Conservation (phyloP, 441 rosid species). For the Bocquillonia castaneifolia region DNA sequence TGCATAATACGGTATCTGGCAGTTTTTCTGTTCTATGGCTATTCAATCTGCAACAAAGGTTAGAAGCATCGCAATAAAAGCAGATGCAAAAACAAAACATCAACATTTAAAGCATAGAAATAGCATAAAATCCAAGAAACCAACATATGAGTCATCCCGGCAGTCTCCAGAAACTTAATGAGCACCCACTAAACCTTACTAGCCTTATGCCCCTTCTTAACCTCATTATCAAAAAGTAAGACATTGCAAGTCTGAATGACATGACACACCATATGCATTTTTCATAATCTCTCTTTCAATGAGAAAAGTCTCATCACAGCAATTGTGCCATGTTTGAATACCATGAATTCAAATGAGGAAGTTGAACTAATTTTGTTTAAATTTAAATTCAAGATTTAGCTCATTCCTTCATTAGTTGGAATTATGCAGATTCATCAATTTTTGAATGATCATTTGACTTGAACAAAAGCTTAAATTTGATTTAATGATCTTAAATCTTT, state of each 20-base stretch:
- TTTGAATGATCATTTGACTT: too few relatives aligned
- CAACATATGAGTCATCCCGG: neutral
- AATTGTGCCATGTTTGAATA: neutral
- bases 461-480: neutral
- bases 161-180: neutral
- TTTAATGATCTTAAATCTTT: neutral
- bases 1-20: neutral
- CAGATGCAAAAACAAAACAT: neutral
- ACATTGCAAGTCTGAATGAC: neutral
- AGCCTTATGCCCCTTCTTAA: neutral
- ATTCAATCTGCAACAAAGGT: neutral
- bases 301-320: neutral
- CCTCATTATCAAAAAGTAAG: neutral
- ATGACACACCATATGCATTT: neutral
- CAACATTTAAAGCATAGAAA: neutral
- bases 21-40: neutral
- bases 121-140: neutral
- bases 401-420: neutral
- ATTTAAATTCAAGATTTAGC: neutral
- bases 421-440: neutral
- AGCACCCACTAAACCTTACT: neutral
- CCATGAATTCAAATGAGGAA: neutral
- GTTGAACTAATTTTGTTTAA: neutral
- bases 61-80: neutral
- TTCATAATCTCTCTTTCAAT: neutral